phyloP scores from a whole-genome alignment of 2,329 filamentous ascomycete species.

The Aspergillus carbonarius region DNA sequence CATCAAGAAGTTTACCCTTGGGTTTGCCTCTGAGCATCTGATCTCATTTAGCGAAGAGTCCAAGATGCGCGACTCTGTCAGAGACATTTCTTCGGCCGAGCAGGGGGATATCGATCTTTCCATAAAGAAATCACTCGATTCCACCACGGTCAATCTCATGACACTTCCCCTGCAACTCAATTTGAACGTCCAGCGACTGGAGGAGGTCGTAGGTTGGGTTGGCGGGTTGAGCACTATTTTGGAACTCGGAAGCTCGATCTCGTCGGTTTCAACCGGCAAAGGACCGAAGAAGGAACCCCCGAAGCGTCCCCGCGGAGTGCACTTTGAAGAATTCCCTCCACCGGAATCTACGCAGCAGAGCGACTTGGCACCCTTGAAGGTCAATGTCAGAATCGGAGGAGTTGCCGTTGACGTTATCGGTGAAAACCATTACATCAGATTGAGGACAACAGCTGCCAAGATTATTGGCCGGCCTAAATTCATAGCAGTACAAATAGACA shows the following conservation, averaged over 20 bases:
- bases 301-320: slow-evolving; percentile 51
- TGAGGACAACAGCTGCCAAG: slow-evolving; percentile 81
- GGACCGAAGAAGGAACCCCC: slow-evolving; percentile 31
- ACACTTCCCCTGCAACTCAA: slow-evolving; percentile 75
- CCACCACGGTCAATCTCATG: slow-evolving; percentile 58
- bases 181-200: slow-evolving; percentile 75
- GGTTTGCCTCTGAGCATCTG: slow-evolving; percentile 50
- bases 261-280: slow-evolving; percentile 63
- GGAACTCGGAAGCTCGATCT: slow-evolving; percentile 81
- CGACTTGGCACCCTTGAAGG: slow-evolving; percentile 52
- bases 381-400: slow-evolving; percentile 75
- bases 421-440: slow-evolving; percentile 68
- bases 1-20: slow-evolving; percentile 47
- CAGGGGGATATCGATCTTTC: slow-evolving; percentile 42
- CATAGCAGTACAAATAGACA: slow-evolving; percentile 71
- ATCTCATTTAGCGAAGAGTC: slow-evolving; percentile 53
- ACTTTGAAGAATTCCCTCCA: slow-evolving; percentile 53
- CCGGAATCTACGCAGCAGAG: slow-evolving; percentile 20
- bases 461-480: slow-evolving; percentile 71
- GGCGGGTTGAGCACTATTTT: slow-evolving; percentile 89
- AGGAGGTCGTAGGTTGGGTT: slow-evolving; percentile 84
- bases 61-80: slow-evolving; percentile 47
- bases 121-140: slow-evolving; percentile 31
- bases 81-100: slow-evolving; percentile 39
- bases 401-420: slow-evolving; percentile 74